Percentiles rank a stretch among this genome's conserved stretches.
phyloP scores from a whole-genome alignment of 1,284 basidiomycete species.

The Heterobasidion irregulare region DNA sequence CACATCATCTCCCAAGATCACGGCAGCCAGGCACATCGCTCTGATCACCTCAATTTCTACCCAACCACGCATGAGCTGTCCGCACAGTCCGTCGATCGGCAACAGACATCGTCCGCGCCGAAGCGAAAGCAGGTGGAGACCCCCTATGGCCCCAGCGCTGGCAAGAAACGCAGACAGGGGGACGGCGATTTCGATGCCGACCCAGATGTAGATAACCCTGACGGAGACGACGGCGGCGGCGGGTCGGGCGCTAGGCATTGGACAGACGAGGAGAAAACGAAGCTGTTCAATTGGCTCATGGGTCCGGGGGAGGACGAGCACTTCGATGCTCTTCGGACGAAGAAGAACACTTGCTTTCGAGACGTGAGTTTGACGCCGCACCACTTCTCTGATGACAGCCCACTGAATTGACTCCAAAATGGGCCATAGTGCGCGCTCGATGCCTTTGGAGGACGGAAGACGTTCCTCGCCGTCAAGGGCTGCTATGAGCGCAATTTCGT shows the following conservation, averaged over 20 bases:
- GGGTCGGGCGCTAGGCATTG: constrained; percentile 60
- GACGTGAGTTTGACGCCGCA: constrained; percentile 36
- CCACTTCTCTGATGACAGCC: not conserved
- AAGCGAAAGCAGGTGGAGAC: constrained; percentile 13
- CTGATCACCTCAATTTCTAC: constrained; percentile 12
- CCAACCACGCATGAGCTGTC: constrained; percentile 9
- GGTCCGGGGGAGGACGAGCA: constrained; percentile 59
- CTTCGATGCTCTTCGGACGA: constrained; percentile 63
- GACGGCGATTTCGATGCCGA: constrained; percentile 9
- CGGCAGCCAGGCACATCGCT: constrained; percentile 8
- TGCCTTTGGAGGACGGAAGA: constrained; percentile 64
- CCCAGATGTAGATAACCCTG: constrained; percentile 9
- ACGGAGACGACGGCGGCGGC: constrained; percentile 8
- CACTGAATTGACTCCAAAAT: not conserved
- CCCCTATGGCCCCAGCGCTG: constrained; percentile 5
- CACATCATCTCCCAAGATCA: constrained; percentile 13
- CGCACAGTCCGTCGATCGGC: constrained; percentile 11
- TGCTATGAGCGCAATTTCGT: constrained; percentile 77
- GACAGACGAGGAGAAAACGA: constrained; percentile 72
- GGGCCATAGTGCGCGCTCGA: constrained; percentile 52
- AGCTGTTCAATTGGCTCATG: constrained; percentile 68
- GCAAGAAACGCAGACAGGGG: constrained; percentile 10
- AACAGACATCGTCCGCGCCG: constrained; percentile 6
- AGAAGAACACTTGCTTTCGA: constrained; percentile 70
- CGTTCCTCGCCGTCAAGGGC: constrained; percentile 71